phyloP scores from a whole-genome alignment of 345 rosid genomes.

The Tarenaya hassleriana region DNA sequence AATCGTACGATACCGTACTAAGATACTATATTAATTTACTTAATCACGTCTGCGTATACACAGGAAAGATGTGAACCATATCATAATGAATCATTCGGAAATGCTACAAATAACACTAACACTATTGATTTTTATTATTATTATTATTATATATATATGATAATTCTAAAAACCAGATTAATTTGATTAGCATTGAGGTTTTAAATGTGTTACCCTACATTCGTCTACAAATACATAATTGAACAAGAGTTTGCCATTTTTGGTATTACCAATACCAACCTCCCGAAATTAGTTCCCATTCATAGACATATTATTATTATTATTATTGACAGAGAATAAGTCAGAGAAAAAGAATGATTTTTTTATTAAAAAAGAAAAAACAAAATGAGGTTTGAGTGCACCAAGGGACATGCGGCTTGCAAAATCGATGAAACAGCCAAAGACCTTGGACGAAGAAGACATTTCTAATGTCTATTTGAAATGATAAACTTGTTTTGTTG shows the following conservation, averaged over 20 bases:
- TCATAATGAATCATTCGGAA: too few relatives aligned
- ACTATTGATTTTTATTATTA: too few relatives aligned
- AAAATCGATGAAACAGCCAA: slow-evolving; percentile 25
- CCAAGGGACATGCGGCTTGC: slow-evolving; percentile 30
- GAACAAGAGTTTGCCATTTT: slow-evolving; percentile 21
- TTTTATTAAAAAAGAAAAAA: slow-evolving; percentile 14
- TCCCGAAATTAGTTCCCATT: neutral
- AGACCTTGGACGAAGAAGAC: slow-evolving; percentile 20
- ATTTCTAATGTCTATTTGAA: slow-evolving; percentile 6
- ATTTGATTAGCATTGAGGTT: too few relatives aligned
- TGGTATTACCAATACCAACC: slow-evolving; percentile 23
- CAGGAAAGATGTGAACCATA: too few relatives aligned
- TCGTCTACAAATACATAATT: too few relatives aligned
- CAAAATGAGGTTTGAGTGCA: slow-evolving; percentile 16
- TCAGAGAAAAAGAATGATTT: too few relatives aligned
- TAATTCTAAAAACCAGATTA: too few relatives aligned
- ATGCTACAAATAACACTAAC: too few relatives aligned
- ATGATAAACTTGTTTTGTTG: neutral
- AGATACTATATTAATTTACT: slow-evolving; percentile 11
- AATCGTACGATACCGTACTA: slow-evolving; percentile 25
- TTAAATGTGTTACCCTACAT: too few relatives aligned
- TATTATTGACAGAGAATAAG: slow-evolving; percentile 21
- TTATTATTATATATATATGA: too few relatives aligned
- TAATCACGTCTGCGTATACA: too few relatives aligned
- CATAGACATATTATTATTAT: slow-evolving; percentile 6